phyloP scores from a whole-genome alignment of 352 stramenopile species.

The Globisporangium alternatum region DNA sequence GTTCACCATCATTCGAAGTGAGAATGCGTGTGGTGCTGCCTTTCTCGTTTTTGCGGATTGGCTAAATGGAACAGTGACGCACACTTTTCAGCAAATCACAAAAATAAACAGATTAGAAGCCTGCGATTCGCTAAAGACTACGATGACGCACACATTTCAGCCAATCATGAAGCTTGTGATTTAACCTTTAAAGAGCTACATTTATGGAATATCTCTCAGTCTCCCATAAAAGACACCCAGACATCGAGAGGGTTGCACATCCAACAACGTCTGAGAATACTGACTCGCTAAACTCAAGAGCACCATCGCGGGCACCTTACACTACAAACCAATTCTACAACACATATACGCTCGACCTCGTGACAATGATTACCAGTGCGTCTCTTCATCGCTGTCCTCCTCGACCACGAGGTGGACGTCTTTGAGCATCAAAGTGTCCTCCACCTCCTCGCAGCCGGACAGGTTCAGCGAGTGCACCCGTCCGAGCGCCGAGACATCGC shows the following conservation, averaged over 20 bases:
- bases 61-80: neutral
- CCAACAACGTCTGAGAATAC: too few relatives aligned
- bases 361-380: too few relatives aligned
- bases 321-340: too few relatives aligned
- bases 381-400: too few relatives aligned
- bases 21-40: neutral
- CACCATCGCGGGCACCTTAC: too few relatives aligned
- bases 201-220: too few relatives aligned
- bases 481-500: constrained; percentile 44
- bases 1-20: neutral
- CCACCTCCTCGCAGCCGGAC: constrained; percentile 44
- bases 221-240: too few relatives aligned
- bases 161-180: too few relatives aligned
- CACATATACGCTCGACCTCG: too few relatives aligned
- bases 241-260: too few relatives aligned
- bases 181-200: too few relatives aligned
- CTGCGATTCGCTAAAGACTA: neutral
- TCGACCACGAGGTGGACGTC: constrained; percentile 13
- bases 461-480: constrained; percentile 52
- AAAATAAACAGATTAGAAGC: neutral
- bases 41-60: neutral
- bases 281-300: too few relatives aligned
- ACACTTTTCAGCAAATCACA: neutral
- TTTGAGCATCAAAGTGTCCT: constrained; percentile 45
- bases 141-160: neutral